Conservation (phyloP, 1,284 basidiomycete genomes). For the Trametes pubescens region DNA sequence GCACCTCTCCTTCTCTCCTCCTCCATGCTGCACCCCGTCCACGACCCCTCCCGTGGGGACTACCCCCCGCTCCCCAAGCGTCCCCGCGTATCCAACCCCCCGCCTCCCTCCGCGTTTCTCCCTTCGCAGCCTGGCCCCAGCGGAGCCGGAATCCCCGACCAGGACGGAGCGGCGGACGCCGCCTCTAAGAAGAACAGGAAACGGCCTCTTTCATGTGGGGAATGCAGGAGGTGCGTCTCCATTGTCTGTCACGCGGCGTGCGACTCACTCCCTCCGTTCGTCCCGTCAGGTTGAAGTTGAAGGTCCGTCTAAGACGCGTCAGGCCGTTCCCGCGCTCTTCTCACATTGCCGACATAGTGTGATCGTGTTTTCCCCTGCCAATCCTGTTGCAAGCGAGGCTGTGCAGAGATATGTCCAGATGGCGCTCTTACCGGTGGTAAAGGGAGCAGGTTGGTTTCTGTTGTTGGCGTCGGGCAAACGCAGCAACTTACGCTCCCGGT, state of each 20-base stretch:
- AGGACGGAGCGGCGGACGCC: slow-evolving; percentile 37
- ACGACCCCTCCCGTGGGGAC: slow-evolving; percentile 36
- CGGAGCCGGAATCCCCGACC: slow-evolving; percentile 35
- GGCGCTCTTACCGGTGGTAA: slow-evolving; percentile 50
- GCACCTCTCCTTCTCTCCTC: slow-evolving; percentile 23
- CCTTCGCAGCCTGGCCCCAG: slow-evolving; percentile 29
- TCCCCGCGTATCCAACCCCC: slow-evolving; percentile 28
- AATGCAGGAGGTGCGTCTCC: slow-evolving; percentile 59
- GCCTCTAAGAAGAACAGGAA: slow-evolving; percentile 51
- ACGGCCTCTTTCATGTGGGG: slow-evolving; percentile 59
- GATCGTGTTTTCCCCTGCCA: slow-evolving; percentile 68
- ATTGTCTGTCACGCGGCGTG: slow-evolving; percentile 2
- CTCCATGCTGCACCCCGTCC: slow-evolving; percentile 27
- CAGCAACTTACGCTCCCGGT: slow-evolving; percentile 3
- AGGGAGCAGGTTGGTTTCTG: slow-evolving; percentile 43
- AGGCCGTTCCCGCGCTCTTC: slow-evolving; percentile 26
- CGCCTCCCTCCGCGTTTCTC: slow-evolving; percentile 19
- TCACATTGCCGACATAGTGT: slow-evolving; percentile 49
- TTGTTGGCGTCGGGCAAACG: background rate
- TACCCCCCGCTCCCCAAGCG: slow-evolving; percentile 39
- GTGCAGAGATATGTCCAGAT: slow-evolving; percentile 67
- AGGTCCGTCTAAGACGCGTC: slow-evolving; percentile 44
- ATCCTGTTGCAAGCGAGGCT: slow-evolving; percentile 68
- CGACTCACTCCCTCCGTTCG: slow-evolving; percentile 21
- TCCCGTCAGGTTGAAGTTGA: slow-evolving; percentile 58